Base-by-base conservation (phyloP, 768 basidiomycete genomes). In the Udeniomyces megalosporus region DNA sequence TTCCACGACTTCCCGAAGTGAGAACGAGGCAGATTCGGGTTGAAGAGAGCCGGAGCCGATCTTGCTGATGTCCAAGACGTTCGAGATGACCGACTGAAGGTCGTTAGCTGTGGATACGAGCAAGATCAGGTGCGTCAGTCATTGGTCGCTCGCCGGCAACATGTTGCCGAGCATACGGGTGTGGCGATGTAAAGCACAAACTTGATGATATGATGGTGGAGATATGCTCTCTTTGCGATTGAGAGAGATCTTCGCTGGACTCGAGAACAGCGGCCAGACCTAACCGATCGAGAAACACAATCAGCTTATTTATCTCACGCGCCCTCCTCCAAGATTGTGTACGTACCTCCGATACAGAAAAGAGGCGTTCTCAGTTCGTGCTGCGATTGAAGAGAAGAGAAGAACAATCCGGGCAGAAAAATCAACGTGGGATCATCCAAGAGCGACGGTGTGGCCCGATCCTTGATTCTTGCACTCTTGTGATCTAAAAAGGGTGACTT, bases 31-130 rank as follows among this genome's bases (percentile, higher is more conserved):
- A 5, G 31, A 42, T 47, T 62, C 61, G 22, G 44, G 45, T 15
- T 55, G 22, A n/a, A 63, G 15, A 7, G 29, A 32, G n/a, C 62
- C 62, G 14, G 22, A 24, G 24, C 57, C 44, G 6, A 62, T 28
- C 2, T 48, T 46, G 11, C 14, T 20, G 48, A 56, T 28, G 29
- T 61, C 60, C 4, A 61, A 52, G 4, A 61, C 50, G 38, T 61
- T 61, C 14, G 60, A 53, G 51, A 61, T 61, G 44, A 53, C 38
- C 20, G 44, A 47, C 44, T 61, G 60, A 1, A 61, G 44, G 28
- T 61, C 60, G 8, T 61, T 49, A 12, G 51, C 60, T 15, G 60
- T 53, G 28, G 11, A 28, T 8, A 26, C 26, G 26, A 17, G n/a
- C n/a, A 14, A 52, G 50, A 26, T n/a, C 50, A 26, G 26, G 6